A percentile compares a stretch with the other conserved stretches of the same genome.
Evolutionary conservation across 2,329 filamentous ascomycete genomes (phyloP).

Genomic region (Aureobasidium sp.): DNA sequence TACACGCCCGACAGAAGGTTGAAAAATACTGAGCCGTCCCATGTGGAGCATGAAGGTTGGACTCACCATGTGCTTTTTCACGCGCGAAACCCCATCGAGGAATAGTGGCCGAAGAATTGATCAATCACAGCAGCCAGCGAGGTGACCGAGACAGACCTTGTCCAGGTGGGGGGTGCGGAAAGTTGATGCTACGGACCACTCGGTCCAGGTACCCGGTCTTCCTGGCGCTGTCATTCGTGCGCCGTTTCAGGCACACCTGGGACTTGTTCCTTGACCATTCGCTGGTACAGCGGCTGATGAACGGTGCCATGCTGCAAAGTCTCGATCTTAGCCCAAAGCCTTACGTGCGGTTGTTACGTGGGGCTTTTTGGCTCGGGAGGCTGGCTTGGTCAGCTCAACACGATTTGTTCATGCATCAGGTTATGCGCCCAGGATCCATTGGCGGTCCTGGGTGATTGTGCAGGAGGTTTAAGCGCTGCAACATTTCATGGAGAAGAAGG

Average conservation of each 20-base stretch:
- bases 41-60: conserved; percentile 13
- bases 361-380: background rate
- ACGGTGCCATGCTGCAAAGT: conserved; percentile 14
- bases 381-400: background rate
- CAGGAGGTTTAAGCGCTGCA: background rate
- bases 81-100: conserved; percentile 14
- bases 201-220: conserved; percentile 17
- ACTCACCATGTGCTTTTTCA: conserved; percentile 16
- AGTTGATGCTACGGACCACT: conserved; percentile 13
- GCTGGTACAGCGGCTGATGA: conserved; percentile 20
- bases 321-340: background rate
- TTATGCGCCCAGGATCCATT: background rate
- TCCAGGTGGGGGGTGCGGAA: conserved; percentile 5
- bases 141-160: conserved; percentile 1
- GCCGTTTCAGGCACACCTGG: conserved; percentile 17
- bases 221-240: conserved; percentile 16
- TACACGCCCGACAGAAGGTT: conserved; percentile 9
- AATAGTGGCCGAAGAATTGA: conserved; percentile 7
- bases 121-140: conserved; percentile 13
- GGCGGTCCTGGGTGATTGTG: background rate
- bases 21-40: conserved; percentile 18
- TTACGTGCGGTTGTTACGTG: conserved; percentile 4
- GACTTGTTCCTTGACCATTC: conserved; percentile 16
- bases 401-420: background rate
- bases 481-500: background rate